These are phyloP conservation scores for Trichoderma sp. DNA, from an alignment of 2,329 filamentous ascomycete species.

Conservation along the genomic window DNA sequence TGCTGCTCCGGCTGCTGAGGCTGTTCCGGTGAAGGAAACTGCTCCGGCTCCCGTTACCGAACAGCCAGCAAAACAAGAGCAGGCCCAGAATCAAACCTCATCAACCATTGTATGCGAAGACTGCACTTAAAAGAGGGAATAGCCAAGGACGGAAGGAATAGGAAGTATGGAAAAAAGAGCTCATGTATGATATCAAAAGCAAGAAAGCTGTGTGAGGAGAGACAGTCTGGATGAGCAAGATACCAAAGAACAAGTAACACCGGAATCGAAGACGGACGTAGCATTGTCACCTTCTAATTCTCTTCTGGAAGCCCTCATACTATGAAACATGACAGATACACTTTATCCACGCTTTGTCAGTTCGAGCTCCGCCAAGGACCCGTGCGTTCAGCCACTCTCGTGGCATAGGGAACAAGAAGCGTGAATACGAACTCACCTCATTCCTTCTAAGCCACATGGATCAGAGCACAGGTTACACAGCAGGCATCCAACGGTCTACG, in stretches of 20 bases:
- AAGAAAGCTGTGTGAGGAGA: not conserved
- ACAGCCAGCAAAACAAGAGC: not conserved
- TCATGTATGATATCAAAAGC: not conserved
- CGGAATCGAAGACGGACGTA: not conserved
- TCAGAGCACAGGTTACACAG: not conserved
- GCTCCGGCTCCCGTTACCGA: not conserved
- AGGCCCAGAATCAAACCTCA: not conserved
- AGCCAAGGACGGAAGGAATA: not conserved
- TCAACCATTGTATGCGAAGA: slow-evolving; percentile 27
- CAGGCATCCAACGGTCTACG: not conserved
- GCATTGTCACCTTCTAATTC: not conserved
- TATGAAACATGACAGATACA: not conserved
- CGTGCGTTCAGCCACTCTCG: not conserved
- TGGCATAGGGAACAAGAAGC: not conserved
- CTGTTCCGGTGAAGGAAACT: too few relatives aligned
- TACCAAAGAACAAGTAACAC: not conserved
- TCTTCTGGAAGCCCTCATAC: not conserved
- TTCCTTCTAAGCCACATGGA: not conserved
- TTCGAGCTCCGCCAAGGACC: not conserved
- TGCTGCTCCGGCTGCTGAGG: not conserved
- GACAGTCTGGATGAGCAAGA: not conserved
- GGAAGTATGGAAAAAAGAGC: not conserved
- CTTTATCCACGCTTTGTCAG: not conserved
- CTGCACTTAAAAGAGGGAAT: slow-evolving; percentile 24
- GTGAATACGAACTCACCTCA: not conserved